Evolutionary conservation across 768 basidiomycete genomes (phyloP), one percentile per base, ranked within the genome.

Genomic region (Pulveroboletus sp.): DNA sequence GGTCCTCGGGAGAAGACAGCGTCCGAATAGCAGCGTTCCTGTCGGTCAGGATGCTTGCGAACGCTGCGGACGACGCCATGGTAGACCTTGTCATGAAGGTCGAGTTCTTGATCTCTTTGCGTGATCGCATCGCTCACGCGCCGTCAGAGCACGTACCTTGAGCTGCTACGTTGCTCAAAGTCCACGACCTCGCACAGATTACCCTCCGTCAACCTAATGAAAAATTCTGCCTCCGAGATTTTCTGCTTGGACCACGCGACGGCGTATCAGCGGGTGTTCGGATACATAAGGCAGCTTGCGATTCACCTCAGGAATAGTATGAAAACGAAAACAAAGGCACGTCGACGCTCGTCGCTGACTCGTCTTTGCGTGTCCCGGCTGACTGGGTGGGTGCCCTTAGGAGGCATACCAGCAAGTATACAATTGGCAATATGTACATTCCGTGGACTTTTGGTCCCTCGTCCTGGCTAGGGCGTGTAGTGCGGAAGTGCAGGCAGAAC

Each of bases 371-470:
- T 57, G 13, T 57, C 41, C 50, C 50, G 44, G 41, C 43, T 51
- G 46, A 42, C 41, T 50, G 31, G 21, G 40, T 37, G 10, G 15
- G 39, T 47, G 26, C 52, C 35, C 31, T 31, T 66, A 92, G 86
- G 93, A 98, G 57, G 84, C 91, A 8, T 94, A 88, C 71, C 86
- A 86, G 67, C 85, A 88, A 59, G 95, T 99, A 18, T 96, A 99
- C 71, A 99, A 97, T 71, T 99, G 96, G 96, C 96, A 97, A 71
- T 97, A 86, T 57, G 88, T 86, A 3, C 96, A 99, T 66, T 90
- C 84, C 51, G 74, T 99, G 56, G 96, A 99, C 73, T 98, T 98
- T 62, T 99, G 96, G 96, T 79, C 82, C 36, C 76, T 90, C 37
- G 92, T 97, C 9, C 77, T 99, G 9, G 86, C 84, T 18, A 76